Evolutionary conservation across 2,329 filamentous ascomycete genomes (phyloP).

Genomic region (Ophiocordyceps australis): DNA sequence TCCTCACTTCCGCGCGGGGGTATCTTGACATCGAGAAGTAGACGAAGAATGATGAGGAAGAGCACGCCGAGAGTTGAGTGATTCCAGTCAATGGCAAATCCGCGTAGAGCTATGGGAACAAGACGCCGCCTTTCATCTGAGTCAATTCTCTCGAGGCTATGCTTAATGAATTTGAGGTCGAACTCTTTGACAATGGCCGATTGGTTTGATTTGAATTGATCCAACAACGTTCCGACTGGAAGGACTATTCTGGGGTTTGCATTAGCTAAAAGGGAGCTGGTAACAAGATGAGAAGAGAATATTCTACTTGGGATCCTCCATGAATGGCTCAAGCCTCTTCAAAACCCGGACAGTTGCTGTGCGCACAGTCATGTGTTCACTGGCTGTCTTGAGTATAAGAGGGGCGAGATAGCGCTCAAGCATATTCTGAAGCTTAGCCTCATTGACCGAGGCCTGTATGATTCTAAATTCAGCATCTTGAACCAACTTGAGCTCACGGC

Average conservation of each 20-base stretch:
- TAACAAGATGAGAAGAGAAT: too few species aligned
- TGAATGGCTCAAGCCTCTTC: constrained; percentile 33
- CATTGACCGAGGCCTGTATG: constrained; percentile 58
- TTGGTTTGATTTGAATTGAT: constrained; percentile 69
- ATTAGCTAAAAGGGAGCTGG: too few species aligned
- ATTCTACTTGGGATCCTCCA: constrained; percentile 28
- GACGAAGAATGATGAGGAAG: constrained; percentile 67
- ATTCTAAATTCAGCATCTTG: constrained; percentile 78
- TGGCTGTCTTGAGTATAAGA: constrained; percentile 70
- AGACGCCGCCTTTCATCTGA: constrained; percentile 49
- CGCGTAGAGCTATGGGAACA: constrained; percentile 33
- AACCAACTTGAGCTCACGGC: constrained; percentile 63
- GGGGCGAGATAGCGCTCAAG: constrained; percentile 66
- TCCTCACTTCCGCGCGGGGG: constrained; percentile 66
- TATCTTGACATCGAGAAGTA: constrained; percentile 52
- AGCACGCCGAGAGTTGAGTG: constrained; percentile 31
- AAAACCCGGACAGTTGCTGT: constrained; percentile 36
- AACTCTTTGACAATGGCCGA: constrained; percentile 69
- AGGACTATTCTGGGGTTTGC: constrained; percentile 55
- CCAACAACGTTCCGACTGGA: constrained; percentile 66
- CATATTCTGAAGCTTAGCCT: constrained; percentile 62
- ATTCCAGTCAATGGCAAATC: constrained; percentile 13
- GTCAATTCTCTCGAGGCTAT: constrained; percentile 41
- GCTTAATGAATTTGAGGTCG: constrained; percentile 76
- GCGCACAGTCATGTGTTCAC: constrained; percentile 62